A percentile compares a stretch with the other conserved stretches of the same genome.
Conservation (phyloP, 176 grass and related monocot species). For the Rhipidocladum racemiflorum region DNA sequence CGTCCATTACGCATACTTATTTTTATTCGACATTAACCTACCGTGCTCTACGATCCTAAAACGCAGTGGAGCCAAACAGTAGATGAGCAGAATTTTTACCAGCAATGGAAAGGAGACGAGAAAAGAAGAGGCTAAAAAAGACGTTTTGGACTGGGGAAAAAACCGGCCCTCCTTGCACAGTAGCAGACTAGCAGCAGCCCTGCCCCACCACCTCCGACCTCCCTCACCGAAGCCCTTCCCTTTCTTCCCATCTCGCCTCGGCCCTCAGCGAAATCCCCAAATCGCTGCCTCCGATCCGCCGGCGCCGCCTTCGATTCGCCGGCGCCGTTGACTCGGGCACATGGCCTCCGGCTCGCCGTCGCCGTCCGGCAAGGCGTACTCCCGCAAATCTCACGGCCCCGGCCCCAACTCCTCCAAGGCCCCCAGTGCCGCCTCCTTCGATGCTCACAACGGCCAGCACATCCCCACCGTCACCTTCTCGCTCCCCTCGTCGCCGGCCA, state of each 20-base stretch:
- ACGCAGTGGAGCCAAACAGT: neutral
- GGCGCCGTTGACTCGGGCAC: conserved; percentile 37
- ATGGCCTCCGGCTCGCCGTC: conserved; percentile 54
- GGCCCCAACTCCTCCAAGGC: conserved; percentile 32
- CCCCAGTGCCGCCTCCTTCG: conserved; percentile 25
- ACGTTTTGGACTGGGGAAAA: neutral
- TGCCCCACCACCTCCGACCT: conserved; percentile 17
- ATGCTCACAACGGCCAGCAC: conserved; percentile 36
- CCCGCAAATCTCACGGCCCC: conserved; percentile 49
- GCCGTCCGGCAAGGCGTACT: conserved; percentile 54
- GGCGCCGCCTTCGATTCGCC: conserved; percentile 20
- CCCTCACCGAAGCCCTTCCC: conserved; percentile 45
- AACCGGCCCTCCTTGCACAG: neutral
- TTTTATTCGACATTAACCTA: neutral
- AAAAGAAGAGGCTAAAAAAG: neutral
- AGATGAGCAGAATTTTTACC: neutral
- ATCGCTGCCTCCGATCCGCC: conserved; percentile 47
- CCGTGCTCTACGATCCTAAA: neutral
- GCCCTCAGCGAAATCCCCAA: conserved; percentile 45
- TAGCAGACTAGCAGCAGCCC: neutral
- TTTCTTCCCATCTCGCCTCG: conserved; percentile 25
- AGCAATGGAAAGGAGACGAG: neutral
- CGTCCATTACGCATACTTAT: neutral
- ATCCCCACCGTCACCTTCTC: conserved; percentile 40
- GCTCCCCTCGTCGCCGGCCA: conserved; percentile 15